phyloP scores from a whole-genome alignment of 2,329 filamentous ascomycete genomes.

The Botrytis aclada region DNA sequence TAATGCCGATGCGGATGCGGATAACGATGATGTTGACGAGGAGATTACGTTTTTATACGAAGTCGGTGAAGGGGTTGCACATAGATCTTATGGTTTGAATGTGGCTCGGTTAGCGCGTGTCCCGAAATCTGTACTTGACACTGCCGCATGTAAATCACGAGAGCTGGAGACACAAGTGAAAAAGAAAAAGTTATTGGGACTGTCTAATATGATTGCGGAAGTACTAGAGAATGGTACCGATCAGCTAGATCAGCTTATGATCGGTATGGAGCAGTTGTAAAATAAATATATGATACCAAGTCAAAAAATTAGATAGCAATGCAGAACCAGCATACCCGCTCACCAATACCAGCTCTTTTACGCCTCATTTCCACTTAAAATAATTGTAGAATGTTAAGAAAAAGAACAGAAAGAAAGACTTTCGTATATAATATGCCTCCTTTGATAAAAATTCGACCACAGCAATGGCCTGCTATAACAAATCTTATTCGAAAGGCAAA shows the following conservation, averaged over 20 bases:
- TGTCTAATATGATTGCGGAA: conserved; percentile 33
- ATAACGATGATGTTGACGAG: conserved; percentile 51
- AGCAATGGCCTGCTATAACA: conserved; percentile 13
- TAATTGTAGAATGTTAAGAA: conserved; percentile 16
- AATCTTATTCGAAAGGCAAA: conserved; percentile 7
- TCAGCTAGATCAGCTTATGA: conserved; percentile 33
- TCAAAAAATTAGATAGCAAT: conserved; percentile 26
- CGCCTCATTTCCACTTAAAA: conserved; percentile 8
- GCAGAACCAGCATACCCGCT: conserved; percentile 16
- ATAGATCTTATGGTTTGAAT: conserved; percentile 91
- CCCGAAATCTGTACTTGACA: conserved; percentile 70
- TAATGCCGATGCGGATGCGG: conserved; percentile 45
- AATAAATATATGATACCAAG: conserved; percentile 28
- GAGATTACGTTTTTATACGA: conserved; percentile 95
- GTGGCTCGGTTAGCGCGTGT: conserved; percentile 84
- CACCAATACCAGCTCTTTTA: conserved; percentile 6
- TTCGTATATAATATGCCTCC: conserved; percentile 8
- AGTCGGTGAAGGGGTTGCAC: conserved; percentile 84
- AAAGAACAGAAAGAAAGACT: not conserved
- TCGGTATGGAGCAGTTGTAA: conserved; percentile 56
- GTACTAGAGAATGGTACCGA: conserved; percentile 28
- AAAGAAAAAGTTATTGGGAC: conserved; percentile 52
- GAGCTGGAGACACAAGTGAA: conserved; percentile 75
- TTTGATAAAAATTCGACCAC: conserved; percentile 9
- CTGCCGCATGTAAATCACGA: conserved; percentile 74